These are phyloP conservation scores for Ganoderma sp. DNA, from an alignment of 1,284 basidiomycete genomes.

Conservation along the genomic window DNA sequence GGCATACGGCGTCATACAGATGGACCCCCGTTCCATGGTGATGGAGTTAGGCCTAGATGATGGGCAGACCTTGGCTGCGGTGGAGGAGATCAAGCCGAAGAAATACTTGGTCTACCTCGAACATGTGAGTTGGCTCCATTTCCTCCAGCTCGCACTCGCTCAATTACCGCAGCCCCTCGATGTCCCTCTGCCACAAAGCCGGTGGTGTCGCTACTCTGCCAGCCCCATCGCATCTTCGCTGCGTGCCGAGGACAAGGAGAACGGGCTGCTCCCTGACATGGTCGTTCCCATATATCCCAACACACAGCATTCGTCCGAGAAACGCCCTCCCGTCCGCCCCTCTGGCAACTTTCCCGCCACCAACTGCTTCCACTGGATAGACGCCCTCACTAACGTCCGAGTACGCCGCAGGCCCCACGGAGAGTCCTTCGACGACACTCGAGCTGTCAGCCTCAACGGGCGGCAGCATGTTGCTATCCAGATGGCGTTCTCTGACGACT, in stretches of 20 bases:
- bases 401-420: not conserved
- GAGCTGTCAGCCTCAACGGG: not conserved
- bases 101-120: slow-evolving; percentile 18
- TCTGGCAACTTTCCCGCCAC: slow-evolving; percentile 10
- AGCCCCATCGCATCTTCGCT: not conserved
- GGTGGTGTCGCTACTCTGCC: slow-evolving; percentile 5
- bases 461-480: not conserved
- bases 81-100: slow-evolving; percentile 11
- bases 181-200: slow-evolving; percentile 8
- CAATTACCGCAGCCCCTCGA: not conserved
- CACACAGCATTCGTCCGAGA: not conserved
- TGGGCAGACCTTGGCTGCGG: not conserved
- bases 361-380: slow-evolving; percentile 20
- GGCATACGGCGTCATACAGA: slow-evolving; percentile 3
- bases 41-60: slow-evolving; percentile 5
- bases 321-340: not conserved
- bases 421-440: not conserved
- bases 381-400: slow-evolving; percentile 2
- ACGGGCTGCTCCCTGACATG: slow-evolving; percentile 15
- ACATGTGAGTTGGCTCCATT: not conserved
- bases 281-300: slow-evolving; percentile 12
- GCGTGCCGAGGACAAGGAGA: not conserved
- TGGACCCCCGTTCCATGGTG: slow-evolving; percentile 16
- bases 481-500: not conserved
- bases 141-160: not conserved